Percentiles rank a stretch among this genome's conserved stretches.
These are phyloP conservation scores for Pseudogymnoascus pannorum DNA, from an alignment of 2,329 filamentous ascomycete genomes.

Conservation along the genomic window DNA sequence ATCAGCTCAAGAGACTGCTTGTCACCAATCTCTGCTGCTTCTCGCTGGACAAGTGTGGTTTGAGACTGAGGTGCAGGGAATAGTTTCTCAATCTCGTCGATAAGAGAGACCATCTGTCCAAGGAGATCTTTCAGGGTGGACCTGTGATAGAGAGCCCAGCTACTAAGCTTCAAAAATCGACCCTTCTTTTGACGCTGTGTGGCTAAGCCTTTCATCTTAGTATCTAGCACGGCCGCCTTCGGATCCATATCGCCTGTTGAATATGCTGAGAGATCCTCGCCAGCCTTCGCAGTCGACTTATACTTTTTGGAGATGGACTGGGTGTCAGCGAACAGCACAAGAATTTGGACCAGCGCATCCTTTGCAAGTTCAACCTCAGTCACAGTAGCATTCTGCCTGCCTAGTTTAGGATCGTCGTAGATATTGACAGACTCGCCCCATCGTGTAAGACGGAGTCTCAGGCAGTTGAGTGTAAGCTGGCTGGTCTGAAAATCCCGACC, in stretches of 20 bases:
- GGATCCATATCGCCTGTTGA: slow-evolving; percentile 15
- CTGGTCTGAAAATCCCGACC: slow-evolving; percentile 29
- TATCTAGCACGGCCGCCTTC: slow-evolving; percentile 12
- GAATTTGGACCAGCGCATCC: slow-evolving; percentile 15
- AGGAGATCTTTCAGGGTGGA: slow-evolving; percentile 16
- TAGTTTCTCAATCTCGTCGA: too few species aligned
- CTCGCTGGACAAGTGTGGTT: slow-evolving; percentile 13
- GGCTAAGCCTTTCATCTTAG: slow-evolving; percentile 16
- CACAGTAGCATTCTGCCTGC: slow-evolving; percentile 12
- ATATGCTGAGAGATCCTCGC: slow-evolving; percentile 16
- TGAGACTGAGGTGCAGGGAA: slow-evolving; percentile 16
- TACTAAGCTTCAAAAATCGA: slow-evolving; percentile 16
- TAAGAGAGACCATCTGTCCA: too few species aligned
- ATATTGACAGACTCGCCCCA: slow-evolving; percentile 31
- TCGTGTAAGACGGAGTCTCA: slow-evolving; percentile 27
- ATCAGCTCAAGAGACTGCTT: slow-evolving; percentile 13
- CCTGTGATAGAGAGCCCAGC: slow-evolving; percentile 18
- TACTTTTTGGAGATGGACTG: slow-evolving; percentile 17
- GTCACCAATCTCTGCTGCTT: slow-evolving; percentile 12
- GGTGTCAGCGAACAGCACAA: slow-evolving; percentile 18
- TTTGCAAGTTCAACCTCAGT: slow-evolving; percentile 16
- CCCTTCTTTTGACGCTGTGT: slow-evolving; percentile 15
- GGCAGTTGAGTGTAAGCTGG: slow-evolving; percentile 29
- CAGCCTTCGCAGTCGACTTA: slow-evolving; percentile 15
- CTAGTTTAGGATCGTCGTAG: slow-evolving; percentile 22